A percentile compares a stretch with the other conserved stretches of the same genome.
Conservation (phyloP, 352 stramenopile genomes). For the Globisporangium middletonii region DNA sequence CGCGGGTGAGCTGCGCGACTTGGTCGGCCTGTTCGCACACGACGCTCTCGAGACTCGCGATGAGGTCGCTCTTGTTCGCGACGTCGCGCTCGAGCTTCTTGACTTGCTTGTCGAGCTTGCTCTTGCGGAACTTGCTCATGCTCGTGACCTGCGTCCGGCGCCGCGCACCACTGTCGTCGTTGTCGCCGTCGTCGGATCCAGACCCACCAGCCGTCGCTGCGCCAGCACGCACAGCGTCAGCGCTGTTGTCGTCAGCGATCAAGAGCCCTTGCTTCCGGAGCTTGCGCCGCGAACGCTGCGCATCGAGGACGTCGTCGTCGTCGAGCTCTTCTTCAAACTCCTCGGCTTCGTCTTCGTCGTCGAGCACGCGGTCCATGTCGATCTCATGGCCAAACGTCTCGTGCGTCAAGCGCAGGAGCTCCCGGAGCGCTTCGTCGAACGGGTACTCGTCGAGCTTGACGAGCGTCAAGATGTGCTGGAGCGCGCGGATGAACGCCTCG, state of each 20-base stretch:
- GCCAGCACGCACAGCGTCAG: no score
- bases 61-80: conserved; percentile 33
- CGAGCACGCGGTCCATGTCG: conserved; percentile 36
- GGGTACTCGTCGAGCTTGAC: conserved; percentile 76
- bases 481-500: conserved; percentile 40
- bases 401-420: conserved; percentile 55
- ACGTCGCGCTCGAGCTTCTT: conserved; percentile 53
- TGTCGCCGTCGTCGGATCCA: not conserved
- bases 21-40: conserved; percentile 52
- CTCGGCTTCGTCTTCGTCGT: conserved; percentile 52
- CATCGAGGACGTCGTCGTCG: conserved; percentile 39
- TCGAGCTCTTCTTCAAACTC: conserved; percentile 61
- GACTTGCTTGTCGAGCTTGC: conserved; percentile 55
- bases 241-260: conserved; percentile 3
- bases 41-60: conserved; percentile 41
- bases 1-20: conserved; percentile 31
- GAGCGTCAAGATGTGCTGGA: conserved; percentile 62
- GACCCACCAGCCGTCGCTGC: no score
- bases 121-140: conserved; percentile 66
- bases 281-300: conserved; percentile 16
- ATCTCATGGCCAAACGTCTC: conserved; percentile 57
- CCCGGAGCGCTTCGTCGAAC: conserved; percentile 67
- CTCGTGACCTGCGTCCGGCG: conserved; percentile 28
- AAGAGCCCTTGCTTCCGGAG: conserved; percentile 15
- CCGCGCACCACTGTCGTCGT: not conserved